Percentiles rank a stretch among this genome's conserved stretches.
Conservation (phyloP, 164 flowering plant species). For the Cinnamomum chago region DNA sequence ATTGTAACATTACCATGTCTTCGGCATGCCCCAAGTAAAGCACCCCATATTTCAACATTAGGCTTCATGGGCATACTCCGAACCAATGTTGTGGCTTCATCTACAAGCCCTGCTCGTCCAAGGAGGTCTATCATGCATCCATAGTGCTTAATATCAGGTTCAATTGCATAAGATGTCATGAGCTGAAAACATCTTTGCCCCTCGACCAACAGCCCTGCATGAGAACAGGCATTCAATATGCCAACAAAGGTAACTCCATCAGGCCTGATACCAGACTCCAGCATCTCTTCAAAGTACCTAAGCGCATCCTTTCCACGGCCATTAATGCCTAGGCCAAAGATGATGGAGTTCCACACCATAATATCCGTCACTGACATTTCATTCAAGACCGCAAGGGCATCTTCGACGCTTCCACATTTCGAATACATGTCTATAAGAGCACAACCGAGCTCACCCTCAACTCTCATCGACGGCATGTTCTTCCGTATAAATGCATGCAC, state of each 20-base stretch:
- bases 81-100: slow-evolving; percentile 50
- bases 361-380: slow-evolving; percentile 41
- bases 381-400: slow-evolving; percentile 49
- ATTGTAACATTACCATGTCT: slow-evolving; percentile 5
- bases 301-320: slow-evolving; percentile 37
- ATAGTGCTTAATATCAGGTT: slow-evolving; percentile 56
- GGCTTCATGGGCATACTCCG: slow-evolving; percentile 32
- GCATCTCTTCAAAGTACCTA: slow-evolving; percentile 41
- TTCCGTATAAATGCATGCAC: slow-evolving; percentile 56
- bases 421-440: slow-evolving; percentile 60
- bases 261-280: slow-evolving; percentile 49
- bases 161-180: slow-evolving; percentile 50
- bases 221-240: slow-evolving; percentile 63
- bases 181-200: slow-evolving; percentile 42
- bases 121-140: slow-evolving; percentile 65
- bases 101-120: slow-evolving; percentile 56
- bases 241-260: slow-evolving; percentile 57
- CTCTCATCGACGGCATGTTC: slow-evolving; percentile 35
- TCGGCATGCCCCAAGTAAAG: slow-evolving; percentile 12
- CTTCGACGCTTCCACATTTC: slow-evolving; percentile 59
- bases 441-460: slow-evolving; percentile 20
- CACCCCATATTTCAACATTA: slow-evolving; percentile 9
- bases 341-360: slow-evolving; percentile 65
- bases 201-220: slow-evolving; percentile 47
- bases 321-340: slow-evolving; percentile 52